Base-by-base conservation (phyloP, 352 stramenopile species). In the Globisporangium perplexum region DNA sequence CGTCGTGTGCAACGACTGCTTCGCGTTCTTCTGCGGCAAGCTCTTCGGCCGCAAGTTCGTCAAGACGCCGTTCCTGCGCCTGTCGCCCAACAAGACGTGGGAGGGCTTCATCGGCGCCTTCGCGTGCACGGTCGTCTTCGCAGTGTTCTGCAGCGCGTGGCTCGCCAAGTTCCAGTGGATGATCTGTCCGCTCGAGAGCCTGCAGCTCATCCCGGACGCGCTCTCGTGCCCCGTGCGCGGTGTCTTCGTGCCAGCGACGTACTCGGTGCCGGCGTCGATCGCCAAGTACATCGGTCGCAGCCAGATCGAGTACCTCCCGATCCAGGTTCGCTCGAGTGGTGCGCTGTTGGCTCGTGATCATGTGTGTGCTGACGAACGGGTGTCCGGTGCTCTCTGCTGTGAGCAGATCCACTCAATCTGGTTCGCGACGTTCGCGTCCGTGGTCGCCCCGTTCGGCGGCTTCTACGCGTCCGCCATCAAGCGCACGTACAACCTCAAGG, bases 1-100 rank as follows among this genome's bases (percentile, higher is more conserved):
- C 24, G 93, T 98, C 7, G 81, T 98, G 53, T 96, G 85, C 74
- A 98, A 98, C 70, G 95, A 98, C 68, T 90, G 93, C 66, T 98
- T 98, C 75, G 93, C 95, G 3, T 98, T 98, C 63, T 93, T 98
- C 50, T 96, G 79, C 50, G 85, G 85, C 38, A 92, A 92, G 47
- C 52, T 93, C 24, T 88, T 86, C 63, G 85, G 85, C 17, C 83
- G 82, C 44, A 91, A 89, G 61, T 92, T 99, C 58, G 97, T 99
- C 63, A 96, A 96, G 63, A 73, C 86, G 47, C 74, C 77, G 43
- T 94, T 94, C 61, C 54, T 94, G 55, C 76, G 79, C 11, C 83
- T 99, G 48, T 98, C 89, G 33, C 97, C 97, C 18, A 99, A 99
- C 69, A 99, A 99, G 73, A 99, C 96, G 7, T 99, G 96, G 96